These are phyloP conservation scores for Durotheca rogersii DNA, from an alignment of 495 filamentous ascomycete species.

Conservation along the genomic window DNA sequence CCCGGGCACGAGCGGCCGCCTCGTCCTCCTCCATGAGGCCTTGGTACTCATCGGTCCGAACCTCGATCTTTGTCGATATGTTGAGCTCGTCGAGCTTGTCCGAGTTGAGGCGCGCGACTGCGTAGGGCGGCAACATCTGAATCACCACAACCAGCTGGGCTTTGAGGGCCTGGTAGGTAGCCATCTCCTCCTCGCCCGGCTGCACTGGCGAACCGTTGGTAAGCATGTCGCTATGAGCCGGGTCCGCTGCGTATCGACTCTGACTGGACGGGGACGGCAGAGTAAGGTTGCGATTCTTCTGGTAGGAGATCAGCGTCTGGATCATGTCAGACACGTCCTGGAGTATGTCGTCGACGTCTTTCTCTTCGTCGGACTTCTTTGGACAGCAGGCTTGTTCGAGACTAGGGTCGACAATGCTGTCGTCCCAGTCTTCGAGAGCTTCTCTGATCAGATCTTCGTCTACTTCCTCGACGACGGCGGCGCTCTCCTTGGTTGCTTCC, in stretches of 20 bases:
- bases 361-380: conserved; percentile 52
- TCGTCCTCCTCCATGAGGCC: conserved; percentile 91
- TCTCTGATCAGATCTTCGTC: conserved; percentile 50
- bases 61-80: conserved; percentile 76
- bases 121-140: conserved; percentile 75
- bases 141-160: conserved; percentile 72
- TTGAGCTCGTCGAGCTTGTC: conserved; percentile 79
- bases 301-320: conserved; percentile 82
- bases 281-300: conserved; percentile 74
- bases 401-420: conserved; percentile 50
- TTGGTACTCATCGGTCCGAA: conserved; percentile 68
- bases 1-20: conserved; percentile 41
- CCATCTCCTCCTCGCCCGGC: conserved; percentile 63
- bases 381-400: conserved; percentile 52
- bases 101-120: conserved; percentile 80
- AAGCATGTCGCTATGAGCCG: conserved; percentile 52
- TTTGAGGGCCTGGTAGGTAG: conserved; percentile 73
- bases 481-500: conserved; percentile 38
- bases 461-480: conserved; percentile 35
- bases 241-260: conserved; percentile 50
- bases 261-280: conserved; percentile 49
- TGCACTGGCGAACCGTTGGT: conserved; percentile 50
- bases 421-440: conserved; percentile 51
- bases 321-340: conserved; percentile 79
- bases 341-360: conserved; percentile 72